These are phyloP conservation scores for Sporothrix curviconia DNA, from an alignment of 2,329 filamentous ascomycete genomes.

Conservation along the genomic window DNA sequence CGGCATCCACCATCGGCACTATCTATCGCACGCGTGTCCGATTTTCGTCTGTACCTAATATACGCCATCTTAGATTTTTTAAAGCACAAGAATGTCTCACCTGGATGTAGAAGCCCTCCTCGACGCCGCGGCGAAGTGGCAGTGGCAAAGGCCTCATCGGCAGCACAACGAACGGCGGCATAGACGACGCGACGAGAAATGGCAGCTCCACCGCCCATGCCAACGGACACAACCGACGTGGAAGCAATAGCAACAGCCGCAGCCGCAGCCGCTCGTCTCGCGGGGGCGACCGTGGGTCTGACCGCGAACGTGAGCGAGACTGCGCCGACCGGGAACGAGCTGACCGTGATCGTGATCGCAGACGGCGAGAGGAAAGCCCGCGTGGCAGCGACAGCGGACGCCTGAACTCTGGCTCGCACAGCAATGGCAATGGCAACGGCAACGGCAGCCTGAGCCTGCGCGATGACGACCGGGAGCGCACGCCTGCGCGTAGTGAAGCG, in stretches of 20 bases:
- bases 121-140: constrained; percentile 80
- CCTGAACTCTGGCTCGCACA: background rate
- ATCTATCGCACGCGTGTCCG: no score
- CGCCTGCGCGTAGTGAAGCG: constrained; percentile 69
- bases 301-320: constrained; percentile 25
- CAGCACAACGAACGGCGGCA: constrained; percentile 27
- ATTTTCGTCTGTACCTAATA: no score
- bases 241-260: no score
- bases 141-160: no score
- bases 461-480: constrained; percentile 32
- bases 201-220: constrained; percentile 25
- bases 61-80: no score
- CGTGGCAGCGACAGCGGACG: constrained; percentile 4
- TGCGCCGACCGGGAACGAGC: constrained; percentile 29
- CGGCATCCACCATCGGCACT: background rate
- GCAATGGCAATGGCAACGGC: background rate
- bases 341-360: constrained; percentile 31
- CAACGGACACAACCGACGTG: constrained; percentile 16
- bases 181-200: constrained; percentile 35
- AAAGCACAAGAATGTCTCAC: constrained; percentile 47
- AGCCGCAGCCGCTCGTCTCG: constrained; percentile 31
- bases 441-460: background rate
- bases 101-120: constrained; percentile 85
- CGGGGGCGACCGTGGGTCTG: no score
- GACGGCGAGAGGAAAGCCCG: constrained; percentile 45